Conservation (phyloP, 2,329 filamentous ascomycete species). For the Penicillium sp. region DNA sequence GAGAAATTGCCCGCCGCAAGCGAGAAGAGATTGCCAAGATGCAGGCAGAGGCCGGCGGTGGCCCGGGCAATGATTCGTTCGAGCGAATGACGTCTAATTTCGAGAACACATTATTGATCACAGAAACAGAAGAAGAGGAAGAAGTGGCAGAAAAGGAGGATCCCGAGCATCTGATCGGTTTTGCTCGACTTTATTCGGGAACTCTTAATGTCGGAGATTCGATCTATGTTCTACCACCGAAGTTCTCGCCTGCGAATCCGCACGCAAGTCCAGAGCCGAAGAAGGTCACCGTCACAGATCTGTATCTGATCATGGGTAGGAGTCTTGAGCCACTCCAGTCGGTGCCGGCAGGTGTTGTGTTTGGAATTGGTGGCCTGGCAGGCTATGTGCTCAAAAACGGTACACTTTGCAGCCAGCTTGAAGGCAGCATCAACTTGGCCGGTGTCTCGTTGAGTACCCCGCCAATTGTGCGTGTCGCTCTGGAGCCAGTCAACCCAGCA, state of each 20-base stretch:
- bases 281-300: slow-evolving; percentile 76
- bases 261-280: slow-evolving; percentile 68
- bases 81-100: slow-evolving; percentile 59
- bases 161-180: slow-evolving; percentile 85
- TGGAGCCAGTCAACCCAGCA: slow-evolving; percentile 87
- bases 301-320: slow-evolving; percentile 95
- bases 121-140: slow-evolving; percentile 47
- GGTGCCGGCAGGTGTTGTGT: slow-evolving; percentile 90
- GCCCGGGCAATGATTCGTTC: slow-evolving; percentile 45
- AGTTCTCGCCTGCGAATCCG: slow-evolving; percentile 79
- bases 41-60: slow-evolving; percentile 55
- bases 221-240: slow-evolving; percentile 86
- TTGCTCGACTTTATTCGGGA: slow-evolving; percentile 89
- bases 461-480: slow-evolving; percentile 88
- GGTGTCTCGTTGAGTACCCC: slow-evolving; percentile 75
- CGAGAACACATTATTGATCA: slow-evolving; percentile 53
- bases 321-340: slow-evolving; percentile 75
- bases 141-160: slow-evolving; percentile 60
- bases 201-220: slow-evolving; percentile 83
- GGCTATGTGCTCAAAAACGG: slow-evolving; percentile 94
- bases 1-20: slow-evolving; percentile 82
- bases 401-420: slow-evolving; percentile 81
- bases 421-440: slow-evolving; percentile 84
- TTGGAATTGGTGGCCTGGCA: slow-evolving; percentile 88
- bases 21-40: slow-evolving; percentile 80